These are phyloP conservation scores for Pseudogymnoascus pannorum DNA, from an alignment of 2,329 filamentous ascomycete genomes.

Conservation along the genomic window DNA sequence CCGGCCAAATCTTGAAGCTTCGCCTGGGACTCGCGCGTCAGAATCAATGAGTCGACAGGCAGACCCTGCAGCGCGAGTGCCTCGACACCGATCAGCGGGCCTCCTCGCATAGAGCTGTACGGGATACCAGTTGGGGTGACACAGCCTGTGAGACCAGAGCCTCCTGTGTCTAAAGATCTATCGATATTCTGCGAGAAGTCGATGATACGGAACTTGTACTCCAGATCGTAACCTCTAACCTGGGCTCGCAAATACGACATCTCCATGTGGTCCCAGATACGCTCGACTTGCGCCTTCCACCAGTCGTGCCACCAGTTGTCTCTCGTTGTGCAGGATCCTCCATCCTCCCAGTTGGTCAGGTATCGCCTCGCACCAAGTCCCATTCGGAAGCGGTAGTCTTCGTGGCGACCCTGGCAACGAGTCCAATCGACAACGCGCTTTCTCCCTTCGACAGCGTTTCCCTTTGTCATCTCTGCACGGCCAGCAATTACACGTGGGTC, in stretches of 20 bases:
- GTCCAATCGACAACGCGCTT: conserved; percentile 41
- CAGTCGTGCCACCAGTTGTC: conserved; percentile 49
- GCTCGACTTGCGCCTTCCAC: conserved; percentile 43
- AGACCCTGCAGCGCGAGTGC: conserved; percentile 61
- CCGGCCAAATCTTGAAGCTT: conserved; percentile 65
- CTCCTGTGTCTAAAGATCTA: conserved; percentile 40
- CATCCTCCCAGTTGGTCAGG: conserved; percentile 52
- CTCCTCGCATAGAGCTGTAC: conserved; percentile 52
- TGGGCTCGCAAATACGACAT: conserved; percentile 48
- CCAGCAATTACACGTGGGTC: conserved; percentile 42
- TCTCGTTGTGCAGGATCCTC: conserved; percentile 43
- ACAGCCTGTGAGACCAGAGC: conserved; percentile 56
- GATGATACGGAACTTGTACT: conserved; percentile 47
- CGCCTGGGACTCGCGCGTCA: conserved; percentile 54
- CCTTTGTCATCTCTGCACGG: conserved; percentile 37
- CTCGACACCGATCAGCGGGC: conserved; percentile 56
- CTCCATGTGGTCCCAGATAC: conserved; percentile 61
- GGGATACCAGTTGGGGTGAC: conserved; percentile 59
- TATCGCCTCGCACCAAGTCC: conserved; percentile 48
- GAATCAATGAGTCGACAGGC: conserved; percentile 51
- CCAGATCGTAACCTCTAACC: conserved; percentile 45
- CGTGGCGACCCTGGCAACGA: conserved; percentile 53
- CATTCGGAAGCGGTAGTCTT: conserved; percentile 42
- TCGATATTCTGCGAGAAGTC: conserved; percentile 71
- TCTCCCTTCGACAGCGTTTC: conserved; percentile 26